Conservation (phyloP, 169 alveolate species). For the Toxoplasma gondii region DNA sequence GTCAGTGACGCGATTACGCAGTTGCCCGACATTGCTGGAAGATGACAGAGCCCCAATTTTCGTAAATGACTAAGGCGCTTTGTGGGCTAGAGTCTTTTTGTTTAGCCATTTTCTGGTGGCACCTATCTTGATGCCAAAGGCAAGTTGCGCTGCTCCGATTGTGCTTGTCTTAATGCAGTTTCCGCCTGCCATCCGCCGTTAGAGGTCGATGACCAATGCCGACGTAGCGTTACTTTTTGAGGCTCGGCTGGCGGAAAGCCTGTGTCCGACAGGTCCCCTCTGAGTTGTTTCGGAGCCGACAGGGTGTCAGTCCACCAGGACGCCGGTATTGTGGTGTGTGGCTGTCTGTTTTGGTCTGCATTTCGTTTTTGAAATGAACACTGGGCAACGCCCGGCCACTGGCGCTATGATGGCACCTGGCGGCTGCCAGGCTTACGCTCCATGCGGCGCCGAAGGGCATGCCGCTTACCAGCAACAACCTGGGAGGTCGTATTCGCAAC, state of each 20-base stretch:
- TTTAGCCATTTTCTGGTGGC: too few species aligned
- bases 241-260: neutral
- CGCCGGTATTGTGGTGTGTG: neutral
- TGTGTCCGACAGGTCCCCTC: neutral
- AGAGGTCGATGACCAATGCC: neutral
- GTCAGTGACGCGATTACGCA: too few species aligned
- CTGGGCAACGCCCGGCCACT: neutral
- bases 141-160: neutral
- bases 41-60: too few species aligned
- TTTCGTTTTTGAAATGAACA: neutral
- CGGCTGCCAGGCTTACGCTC: neutral
- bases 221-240: neutral
- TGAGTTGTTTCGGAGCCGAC: neutral
- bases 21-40: too few species aligned
- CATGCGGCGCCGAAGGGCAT: neutral
- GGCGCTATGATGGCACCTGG: constrained; percentile 4
- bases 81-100: too few species aligned
- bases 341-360: too few species aligned
- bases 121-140: too few species aligned
- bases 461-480: neutral
- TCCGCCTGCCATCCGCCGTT: neutral
- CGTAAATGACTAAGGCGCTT: too few species aligned
- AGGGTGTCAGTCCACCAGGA: neutral
- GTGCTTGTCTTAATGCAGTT: neutral
- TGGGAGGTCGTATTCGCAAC: neutral